Evolutionary conservation across 768 basidiomycete genomes (phyloP).

Genomic region (Lactifluus subvellereus): DNA sequence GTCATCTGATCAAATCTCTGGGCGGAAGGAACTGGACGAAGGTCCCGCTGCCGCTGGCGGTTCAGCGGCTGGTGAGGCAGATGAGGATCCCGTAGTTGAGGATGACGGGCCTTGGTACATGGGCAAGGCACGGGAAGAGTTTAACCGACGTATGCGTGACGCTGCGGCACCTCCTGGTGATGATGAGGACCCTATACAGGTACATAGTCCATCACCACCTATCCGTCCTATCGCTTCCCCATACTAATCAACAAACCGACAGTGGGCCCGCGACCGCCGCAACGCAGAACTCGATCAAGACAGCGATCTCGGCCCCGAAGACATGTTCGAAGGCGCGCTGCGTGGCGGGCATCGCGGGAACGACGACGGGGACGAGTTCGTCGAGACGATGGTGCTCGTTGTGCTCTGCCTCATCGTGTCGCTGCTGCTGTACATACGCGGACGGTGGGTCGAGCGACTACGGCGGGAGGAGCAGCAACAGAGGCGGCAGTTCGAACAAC

Average conservation of each 20-base stretch:
- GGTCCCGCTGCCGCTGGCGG: not conserved
- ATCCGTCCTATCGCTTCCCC: not conserved
- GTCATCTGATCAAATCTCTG: constrained; percentile 3
- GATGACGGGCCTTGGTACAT: constrained; percentile 76
- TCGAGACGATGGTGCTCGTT: constrained; percentile 75
- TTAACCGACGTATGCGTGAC: constrained; percentile 48
- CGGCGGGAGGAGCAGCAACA: constrained; percentile 51
- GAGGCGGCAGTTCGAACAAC: constrained; percentile 39
- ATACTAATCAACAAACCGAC: constrained; percentile 5
- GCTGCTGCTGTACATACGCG: constrained; percentile 70
- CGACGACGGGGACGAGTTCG: constrained; percentile 62
- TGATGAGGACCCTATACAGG: constrained; percentile 73
- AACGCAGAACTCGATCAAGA: constrained; percentile 69
- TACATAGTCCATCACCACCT: constrained; percentile 33
- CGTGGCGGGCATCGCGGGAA: constrained; percentile 57
- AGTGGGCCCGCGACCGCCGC: constrained; percentile 77
- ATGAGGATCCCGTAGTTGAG: constrained; percentile 31
- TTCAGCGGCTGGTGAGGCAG: constrained; percentile 21
- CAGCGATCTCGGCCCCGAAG: constrained; percentile 72
- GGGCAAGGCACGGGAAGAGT: constrained; percentile 77
- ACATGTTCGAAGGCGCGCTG: constrained; percentile 68
- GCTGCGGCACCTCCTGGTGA: constrained; percentile 37
- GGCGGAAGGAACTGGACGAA: constrained; percentile 21
- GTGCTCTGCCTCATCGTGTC: constrained; percentile 68
- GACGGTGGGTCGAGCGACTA: constrained; percentile 68